Conservation (phyloP, 2,329 filamentous ascomycete genomes). For the Conoideocrella luteorostrata region DNA sequence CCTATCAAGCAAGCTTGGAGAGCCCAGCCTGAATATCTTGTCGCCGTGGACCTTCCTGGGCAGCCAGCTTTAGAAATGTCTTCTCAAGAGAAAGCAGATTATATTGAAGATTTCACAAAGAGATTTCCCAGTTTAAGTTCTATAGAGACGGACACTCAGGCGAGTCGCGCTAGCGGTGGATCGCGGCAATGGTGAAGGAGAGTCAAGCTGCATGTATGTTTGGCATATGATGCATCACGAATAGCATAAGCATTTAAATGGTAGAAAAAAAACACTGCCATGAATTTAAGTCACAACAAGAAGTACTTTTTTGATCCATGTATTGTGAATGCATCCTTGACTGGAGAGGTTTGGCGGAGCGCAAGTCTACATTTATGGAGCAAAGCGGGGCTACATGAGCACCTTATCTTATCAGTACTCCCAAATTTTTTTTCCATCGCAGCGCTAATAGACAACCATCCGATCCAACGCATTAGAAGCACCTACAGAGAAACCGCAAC, state of each 20-base stretch:
- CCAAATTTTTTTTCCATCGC: conserved; percentile 5
- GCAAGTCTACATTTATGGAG: too few species aligned
- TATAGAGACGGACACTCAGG: conserved; percentile 75
- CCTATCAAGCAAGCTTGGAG: conserved; percentile 35
- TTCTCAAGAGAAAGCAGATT: conserved; percentile 56
- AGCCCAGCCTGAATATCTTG: conserved; percentile 29
- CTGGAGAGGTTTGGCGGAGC: too few species aligned
- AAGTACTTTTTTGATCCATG: too few species aligned
- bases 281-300: too few species aligned
- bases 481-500: too few species aligned
- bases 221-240: conserved; percentile 3
- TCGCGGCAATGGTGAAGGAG: conserved; percentile 16
- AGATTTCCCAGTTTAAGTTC: conserved; percentile 79
- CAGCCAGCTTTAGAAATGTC: conserved; percentile 50
- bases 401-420: conserved; percentile 8
- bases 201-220: conserved; percentile 4
- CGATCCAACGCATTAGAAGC: too few species aligned
- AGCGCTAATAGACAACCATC: too few species aligned
- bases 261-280: neutral
- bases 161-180: conserved; percentile 28
- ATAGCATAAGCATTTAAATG: conserved; percentile 10
- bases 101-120: conserved; percentile 67
- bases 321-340: too few species aligned
- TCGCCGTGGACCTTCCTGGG: conserved; percentile 40
- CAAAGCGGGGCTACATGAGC: neutral